A percentile compares a stretch with the other conserved stretches of the same genome.
These are phyloP conservation scores for Paraglomus occultum DNA, from an alignment of 192 early-diverging fungal genomes.

Conservation along the genomic window DNA sequence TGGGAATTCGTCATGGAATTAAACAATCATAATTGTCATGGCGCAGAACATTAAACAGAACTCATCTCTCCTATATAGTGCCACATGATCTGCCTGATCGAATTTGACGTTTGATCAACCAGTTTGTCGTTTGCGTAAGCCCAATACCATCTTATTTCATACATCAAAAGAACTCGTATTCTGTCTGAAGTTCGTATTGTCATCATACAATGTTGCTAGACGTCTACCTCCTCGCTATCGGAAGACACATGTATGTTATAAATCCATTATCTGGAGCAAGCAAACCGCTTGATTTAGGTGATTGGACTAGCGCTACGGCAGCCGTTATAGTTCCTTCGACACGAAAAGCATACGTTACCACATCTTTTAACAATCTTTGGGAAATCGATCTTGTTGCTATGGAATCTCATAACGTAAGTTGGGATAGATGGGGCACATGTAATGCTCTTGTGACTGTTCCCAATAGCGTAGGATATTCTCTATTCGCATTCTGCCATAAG, in stretches of 20 bases:
- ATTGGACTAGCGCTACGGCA: constrained; percentile 15
- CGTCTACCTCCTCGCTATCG: constrained; percentile 7
- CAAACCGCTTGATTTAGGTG: constrained; percentile 9
- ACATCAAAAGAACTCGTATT: no score
- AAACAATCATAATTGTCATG: no score
- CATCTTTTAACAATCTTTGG: constrained; percentile 31
- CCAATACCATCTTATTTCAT: no score
- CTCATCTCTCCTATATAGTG: no score
- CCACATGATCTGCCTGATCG: no score
- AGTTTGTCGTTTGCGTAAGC: no score
- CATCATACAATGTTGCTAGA: no score
- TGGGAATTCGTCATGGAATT: no score
- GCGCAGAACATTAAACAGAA: no score
- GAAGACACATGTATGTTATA: constrained; percentile 4
- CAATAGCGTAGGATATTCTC: background rate
- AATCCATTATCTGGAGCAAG: constrained; percentile 9
- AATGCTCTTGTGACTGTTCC: constrained; percentile 26
- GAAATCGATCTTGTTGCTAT: constrained; percentile 13
- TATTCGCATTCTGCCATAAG: constrained; percentile 33
- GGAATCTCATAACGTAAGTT: constrained; percentile 12
- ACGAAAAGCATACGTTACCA: constrained; percentile 20
- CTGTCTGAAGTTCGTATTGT: no score
- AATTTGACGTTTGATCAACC: no score
- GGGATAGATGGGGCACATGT: constrained; percentile 29
- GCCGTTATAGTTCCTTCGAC: constrained; percentile 16